These are phyloP conservation scores for Drosera capensis DNA, from an alignment of 148 eudicot species.

Conservation along the genomic window DNA sequence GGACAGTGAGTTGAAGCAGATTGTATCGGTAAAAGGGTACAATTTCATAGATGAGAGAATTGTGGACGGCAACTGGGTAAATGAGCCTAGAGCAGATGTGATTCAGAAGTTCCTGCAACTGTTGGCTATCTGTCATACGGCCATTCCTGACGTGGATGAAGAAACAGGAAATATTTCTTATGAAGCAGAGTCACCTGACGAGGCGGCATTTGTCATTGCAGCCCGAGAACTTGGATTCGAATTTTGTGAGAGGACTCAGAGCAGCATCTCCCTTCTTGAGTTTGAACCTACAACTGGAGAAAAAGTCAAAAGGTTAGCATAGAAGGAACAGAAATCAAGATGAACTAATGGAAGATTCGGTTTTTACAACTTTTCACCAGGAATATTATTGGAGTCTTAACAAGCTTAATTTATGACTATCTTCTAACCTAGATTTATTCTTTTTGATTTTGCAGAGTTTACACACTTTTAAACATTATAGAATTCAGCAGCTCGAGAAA, in stretches of 20 bases:
- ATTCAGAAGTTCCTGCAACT: conserved; percentile 39
- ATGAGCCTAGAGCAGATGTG: conserved; percentile 27
- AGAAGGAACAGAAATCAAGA: too few relatives aligned
- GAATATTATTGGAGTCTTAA: too few relatives aligned
- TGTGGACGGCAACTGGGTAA: conserved; percentile 34
- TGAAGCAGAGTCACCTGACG: conserved; percentile 74
- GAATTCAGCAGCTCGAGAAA: conserved; percentile 65
- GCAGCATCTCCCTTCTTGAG: conserved; percentile 34
- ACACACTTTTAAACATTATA: conserved; percentile 28
- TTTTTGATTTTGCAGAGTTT: conserved; percentile 16
- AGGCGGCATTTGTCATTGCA: conserved; percentile 51
- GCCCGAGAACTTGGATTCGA: conserved; percentile 59
- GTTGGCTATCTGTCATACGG: conserved; percentile 57
- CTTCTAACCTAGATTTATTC: neutral
- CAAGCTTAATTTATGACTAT: too few relatives aligned
- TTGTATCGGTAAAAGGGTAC: conserved; percentile 31
- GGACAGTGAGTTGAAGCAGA: conserved; percentile 3
- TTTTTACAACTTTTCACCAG: too few relatives aligned
- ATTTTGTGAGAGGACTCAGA: conserved; percentile 39
- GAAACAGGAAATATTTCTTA: conserved; percentile 27
- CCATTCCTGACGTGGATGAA: conserved; percentile 46
- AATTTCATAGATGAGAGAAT: conserved; percentile 51
- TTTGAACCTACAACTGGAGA: conserved; percentile 24
- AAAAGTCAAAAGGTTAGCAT: conserved; percentile 29
- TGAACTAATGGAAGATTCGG: too few relatives aligned